phyloP scores from a whole-genome alignment of 257 asterid species.

The Nicotiana knightiana region DNA sequence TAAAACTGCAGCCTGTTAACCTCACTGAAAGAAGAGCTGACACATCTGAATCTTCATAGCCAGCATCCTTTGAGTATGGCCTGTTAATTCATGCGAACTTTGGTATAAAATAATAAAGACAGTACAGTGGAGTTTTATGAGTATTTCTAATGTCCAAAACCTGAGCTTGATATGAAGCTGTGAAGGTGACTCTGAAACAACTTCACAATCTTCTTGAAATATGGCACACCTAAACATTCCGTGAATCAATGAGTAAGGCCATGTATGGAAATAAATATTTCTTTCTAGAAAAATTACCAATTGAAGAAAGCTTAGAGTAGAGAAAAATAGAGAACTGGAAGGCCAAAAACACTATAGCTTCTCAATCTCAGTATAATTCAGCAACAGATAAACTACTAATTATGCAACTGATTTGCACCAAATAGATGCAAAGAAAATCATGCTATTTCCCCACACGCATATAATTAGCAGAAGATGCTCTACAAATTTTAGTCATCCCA shows the following conservation, averaged over 20 bases:
- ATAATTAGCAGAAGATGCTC: not conserved
- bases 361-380: not conserved
- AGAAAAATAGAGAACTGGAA: too few species aligned
- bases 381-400: not conserved
- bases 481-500: too few species aligned
- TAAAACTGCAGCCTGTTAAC: slow-evolving; percentile 29
- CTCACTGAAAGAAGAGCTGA: slow-evolving; percentile 84
- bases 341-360: not conserved
- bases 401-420: not conserved
- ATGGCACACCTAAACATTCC: slow-evolving; percentile 71
- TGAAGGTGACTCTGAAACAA: slow-evolving; percentile 61
- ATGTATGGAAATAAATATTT: not conserved
- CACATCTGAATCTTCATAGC: slow-evolving; percentile 75
- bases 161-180: slow-evolving; percentile 74
- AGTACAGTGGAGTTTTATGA: not conserved
- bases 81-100: slow-evolving; percentile 34
- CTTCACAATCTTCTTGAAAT: slow-evolving; percentile 85
- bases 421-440: not conserved
- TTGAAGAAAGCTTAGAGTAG: not conserved
- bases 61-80: slow-evolving; percentile 96
- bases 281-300: not conserved
- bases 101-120: not conserved
- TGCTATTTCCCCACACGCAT: not conserved
- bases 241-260: slow-evolving; percentile 17
- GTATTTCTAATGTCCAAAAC: slow-evolving; percentile 34